Conservation (phyloP, 129 eudicot genomes). For the Deinandra increscens region DNA sequence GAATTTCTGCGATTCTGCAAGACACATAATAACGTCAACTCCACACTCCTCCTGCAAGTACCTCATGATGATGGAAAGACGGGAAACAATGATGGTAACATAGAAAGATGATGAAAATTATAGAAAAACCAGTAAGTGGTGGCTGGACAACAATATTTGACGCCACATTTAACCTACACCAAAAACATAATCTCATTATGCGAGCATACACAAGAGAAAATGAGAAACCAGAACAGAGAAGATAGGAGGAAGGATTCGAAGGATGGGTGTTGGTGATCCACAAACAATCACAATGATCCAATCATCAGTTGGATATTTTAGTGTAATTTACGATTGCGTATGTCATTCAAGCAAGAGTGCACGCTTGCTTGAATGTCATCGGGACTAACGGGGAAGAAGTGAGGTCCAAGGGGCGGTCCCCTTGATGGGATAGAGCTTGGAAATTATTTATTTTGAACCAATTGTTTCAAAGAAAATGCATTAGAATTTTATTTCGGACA, state of each 20-base stretch:
- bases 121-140: not conserved
- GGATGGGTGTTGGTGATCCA: not conserved
- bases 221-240: not conserved
- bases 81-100: not conserved
- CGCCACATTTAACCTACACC: not conserved
- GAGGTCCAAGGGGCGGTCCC: no score
- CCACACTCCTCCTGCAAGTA: not conserved
- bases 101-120: not conserved
- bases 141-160: not conserved
- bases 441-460: no score
- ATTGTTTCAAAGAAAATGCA: no score
- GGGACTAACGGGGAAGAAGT: no score
- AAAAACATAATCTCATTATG: not conserved
- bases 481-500: no score
- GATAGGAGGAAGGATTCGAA: not conserved
- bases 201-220: not conserved
- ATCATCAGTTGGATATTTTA: no score
- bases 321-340: no score
- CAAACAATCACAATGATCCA: not conserved
- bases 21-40: not conserved
- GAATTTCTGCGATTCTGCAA: no score
- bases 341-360: no score
- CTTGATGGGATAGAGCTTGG: no score
- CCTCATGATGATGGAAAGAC: not conserved
- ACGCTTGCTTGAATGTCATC: no score